Evolutionary conservation across 257 asterid species (phyloP).

Genomic region (Echites panduratus): DNA sequence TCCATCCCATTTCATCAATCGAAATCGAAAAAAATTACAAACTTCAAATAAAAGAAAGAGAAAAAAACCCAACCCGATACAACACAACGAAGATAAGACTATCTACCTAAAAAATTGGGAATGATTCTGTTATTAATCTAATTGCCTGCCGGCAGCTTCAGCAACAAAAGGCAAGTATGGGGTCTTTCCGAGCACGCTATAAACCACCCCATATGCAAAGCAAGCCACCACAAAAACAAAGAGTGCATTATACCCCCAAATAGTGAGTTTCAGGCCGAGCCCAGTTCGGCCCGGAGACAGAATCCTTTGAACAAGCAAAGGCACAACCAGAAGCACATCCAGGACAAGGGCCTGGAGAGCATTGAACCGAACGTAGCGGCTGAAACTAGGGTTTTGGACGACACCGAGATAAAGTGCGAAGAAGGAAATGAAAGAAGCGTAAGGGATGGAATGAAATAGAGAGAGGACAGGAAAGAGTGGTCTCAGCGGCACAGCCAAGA

Average conservation of each 20-base stretch:
- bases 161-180: conserved; percentile 84
- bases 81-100: background rate
- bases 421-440: conserved; percentile 82
- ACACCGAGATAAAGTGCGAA: conserved; percentile 74
- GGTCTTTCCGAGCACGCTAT: conserved; percentile 69
- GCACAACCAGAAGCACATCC: conserved; percentile 74
- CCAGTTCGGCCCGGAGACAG: conserved; percentile 66
- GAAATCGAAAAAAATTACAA: background rate
- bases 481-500: conserved; percentile 57
- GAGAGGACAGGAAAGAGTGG: conserved; percentile 77
- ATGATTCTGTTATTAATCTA: conserved; percentile 12
- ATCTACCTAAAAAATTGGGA: background rate
- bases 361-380: conserved; percentile 72
- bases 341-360: conserved; percentile 86
- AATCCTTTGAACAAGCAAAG: conserved; percentile 72
- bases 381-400: conserved; percentile 55
- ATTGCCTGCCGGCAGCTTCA: conserved; percentile 72
- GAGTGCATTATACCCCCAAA: conserved; percentile 57
- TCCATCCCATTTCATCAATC: background rate
- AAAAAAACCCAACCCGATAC: background rate
- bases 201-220: conserved; percentile 63
- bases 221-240: conserved; percentile 65
- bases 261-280: conserved; percentile 48
- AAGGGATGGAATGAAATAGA: conserved; percentile 77
- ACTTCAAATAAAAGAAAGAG: background rate